A percentile compares a stretch with the other conserved stretches of the same genome.
These are phyloP conservation scores for Conticribra weissflogii DNA, from an alignment of 108 stramenopile genomes.

Conservation along the genomic window DNA sequence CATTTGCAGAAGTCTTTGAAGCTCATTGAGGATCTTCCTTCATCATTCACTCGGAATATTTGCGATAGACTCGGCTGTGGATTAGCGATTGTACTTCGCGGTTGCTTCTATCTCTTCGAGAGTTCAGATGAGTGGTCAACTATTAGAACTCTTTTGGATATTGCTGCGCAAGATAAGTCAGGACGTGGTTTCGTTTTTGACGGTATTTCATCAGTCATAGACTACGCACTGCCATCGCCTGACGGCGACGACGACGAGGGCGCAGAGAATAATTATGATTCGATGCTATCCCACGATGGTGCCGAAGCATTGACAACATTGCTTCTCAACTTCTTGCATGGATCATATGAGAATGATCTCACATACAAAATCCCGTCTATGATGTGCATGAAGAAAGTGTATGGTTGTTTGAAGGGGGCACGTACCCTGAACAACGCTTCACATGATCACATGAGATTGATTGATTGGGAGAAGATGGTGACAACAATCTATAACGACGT, in stretches of 20 bases:
- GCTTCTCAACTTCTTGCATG: conserved; percentile 65
- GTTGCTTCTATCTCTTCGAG: conserved; percentile 59
- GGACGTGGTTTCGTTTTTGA: conserved; percentile 79
- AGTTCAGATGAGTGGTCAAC: conserved; percentile 73
- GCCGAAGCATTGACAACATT: conserved; percentile 57
- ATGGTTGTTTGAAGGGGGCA: conserved; percentile 51
- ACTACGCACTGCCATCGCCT: conserved; percentile 46
- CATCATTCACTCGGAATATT: conserved; percentile 55
- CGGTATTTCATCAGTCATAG: conserved; percentile 75
- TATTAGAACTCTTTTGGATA: conserved; percentile 65
- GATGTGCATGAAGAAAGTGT: conserved; percentile 76
- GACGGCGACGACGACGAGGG: conserved; percentile 23
- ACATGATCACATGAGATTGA: conserved; percentile 41
- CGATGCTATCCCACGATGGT: conserved; percentile 52
- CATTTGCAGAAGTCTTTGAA: conserved; percentile 58
- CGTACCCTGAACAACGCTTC: not conserved
- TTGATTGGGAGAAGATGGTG: conserved; percentile 67
- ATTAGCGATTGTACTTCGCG: conserved; percentile 73
- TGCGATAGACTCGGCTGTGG: conserved; percentile 82
- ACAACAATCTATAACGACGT: conserved; percentile 66
- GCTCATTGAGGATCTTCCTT: conserved; percentile 53
- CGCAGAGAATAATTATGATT: conserved; percentile 26
- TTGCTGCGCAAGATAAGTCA: conserved; percentile 54
- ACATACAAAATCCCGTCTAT: conserved; percentile 67
- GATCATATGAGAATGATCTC: conserved; percentile 64